Conservation (phyloP, 2,329 filamentous ascomycete species). For the Laburnicola sp. region DNA sequence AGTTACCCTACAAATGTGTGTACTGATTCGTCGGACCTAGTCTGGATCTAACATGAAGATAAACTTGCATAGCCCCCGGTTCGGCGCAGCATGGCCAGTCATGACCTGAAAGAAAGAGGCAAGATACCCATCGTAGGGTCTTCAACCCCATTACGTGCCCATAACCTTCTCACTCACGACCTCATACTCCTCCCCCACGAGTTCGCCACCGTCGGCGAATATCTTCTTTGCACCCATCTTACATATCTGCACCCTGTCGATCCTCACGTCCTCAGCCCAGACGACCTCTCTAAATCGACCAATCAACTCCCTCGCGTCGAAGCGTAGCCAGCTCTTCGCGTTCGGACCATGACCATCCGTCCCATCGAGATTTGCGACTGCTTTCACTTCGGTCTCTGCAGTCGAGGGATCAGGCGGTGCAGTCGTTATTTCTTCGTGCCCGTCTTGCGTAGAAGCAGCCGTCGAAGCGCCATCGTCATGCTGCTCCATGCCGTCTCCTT, state of each 20-base stretch:
- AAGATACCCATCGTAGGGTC: too few relatives aligned
- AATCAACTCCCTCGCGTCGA: conserved; percentile 49
- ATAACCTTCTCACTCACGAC: conserved; percentile 48
- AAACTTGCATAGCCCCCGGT: too few relatives aligned
- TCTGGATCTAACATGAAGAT: too few relatives aligned
- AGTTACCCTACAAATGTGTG: too few relatives aligned
- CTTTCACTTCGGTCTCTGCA: conserved; percentile 5
- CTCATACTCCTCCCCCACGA: conserved; percentile 57
- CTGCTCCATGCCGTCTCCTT: neutral
- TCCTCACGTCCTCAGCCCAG: conserved; percentile 69
- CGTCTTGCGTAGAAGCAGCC: conserved; percentile 7
- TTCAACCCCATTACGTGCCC: neutral
- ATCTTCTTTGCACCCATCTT: conserved; percentile 81
- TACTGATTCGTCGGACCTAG: too few relatives aligned
- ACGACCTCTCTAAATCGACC: conserved; percentile 64
- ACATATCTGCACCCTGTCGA: conserved; percentile 78
- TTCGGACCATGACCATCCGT: conserved; percentile 36
- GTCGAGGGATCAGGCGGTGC: conserved; percentile 14
- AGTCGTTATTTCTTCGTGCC: conserved; percentile 4
- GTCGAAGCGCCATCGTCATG: conserved; percentile 11
- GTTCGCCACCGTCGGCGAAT: conserved; percentile 52
- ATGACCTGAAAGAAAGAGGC: too few relatives aligned
- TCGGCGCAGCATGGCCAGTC: too few relatives aligned
- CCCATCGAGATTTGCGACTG: conserved; percentile 1
- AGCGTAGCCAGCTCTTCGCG: conserved; percentile 42